Conservation (phyloP, 1,284 basidiomycete genomes). For the Pterula multifida region DNA sequence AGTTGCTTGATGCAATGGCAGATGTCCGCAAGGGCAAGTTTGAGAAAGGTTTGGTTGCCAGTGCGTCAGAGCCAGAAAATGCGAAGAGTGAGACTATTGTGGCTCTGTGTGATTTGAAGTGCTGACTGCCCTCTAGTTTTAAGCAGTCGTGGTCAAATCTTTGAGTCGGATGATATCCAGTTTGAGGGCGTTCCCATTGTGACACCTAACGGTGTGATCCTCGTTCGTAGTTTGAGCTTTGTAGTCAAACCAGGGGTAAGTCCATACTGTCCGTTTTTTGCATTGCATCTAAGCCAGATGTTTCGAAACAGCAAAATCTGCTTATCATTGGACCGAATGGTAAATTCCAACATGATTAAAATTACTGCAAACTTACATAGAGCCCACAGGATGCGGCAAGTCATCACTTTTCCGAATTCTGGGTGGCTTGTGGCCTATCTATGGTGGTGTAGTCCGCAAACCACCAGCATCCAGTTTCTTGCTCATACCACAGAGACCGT, state of each 20-base stretch:
- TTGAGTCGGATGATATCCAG: constrained; percentile 80
- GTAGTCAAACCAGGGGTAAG: constrained; percentile 81
- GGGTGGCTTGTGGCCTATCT: constrained; percentile 95
- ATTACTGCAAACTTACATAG: not conserved
- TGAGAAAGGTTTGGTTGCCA: constrained; percentile 79
- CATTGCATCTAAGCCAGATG: constrained; percentile 2
- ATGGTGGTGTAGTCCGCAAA: constrained; percentile 90
- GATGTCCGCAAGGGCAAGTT: constrained; percentile 80
- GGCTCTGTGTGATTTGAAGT: not conserved
- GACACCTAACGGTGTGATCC: constrained; percentile 90
- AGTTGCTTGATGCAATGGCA: constrained; percentile 85
- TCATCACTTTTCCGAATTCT: constrained; percentile 89
- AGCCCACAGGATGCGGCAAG: constrained; percentile 63
- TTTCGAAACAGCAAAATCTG: constrained; percentile 58
- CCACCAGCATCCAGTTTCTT: constrained; percentile 86
- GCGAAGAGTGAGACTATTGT: constrained; percentile 51
- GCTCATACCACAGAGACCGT: constrained; percentile 92
- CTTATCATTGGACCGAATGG: constrained; percentile 92
- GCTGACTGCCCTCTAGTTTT: constrained; percentile 42
- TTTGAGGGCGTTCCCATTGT: constrained; percentile 94
- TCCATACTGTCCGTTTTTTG: constrained; percentile 13
- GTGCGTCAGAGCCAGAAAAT: constrained; percentile 69
- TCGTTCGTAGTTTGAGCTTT: constrained; percentile 80
- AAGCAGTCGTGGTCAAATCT: constrained; percentile 65
- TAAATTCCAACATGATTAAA: constrained; percentile 11